Percentiles rank a stretch among this genome's conserved stretches.
Evolutionary conservation across 164 flowering plant species (phyloP).

Genomic region (Aristolochia fimbriata): DNA sequence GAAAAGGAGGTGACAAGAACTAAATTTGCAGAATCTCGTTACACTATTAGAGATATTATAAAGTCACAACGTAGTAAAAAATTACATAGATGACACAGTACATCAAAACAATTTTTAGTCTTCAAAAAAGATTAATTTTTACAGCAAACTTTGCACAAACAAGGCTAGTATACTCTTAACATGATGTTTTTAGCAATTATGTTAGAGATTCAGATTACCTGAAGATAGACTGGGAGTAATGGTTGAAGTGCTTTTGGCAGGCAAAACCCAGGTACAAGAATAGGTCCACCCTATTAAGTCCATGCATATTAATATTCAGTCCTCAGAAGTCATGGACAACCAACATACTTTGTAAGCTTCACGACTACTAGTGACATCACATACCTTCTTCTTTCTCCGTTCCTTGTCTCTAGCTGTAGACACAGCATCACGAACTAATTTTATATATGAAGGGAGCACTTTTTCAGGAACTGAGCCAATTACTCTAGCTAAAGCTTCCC

Average conservation of each 20-base stretch:
- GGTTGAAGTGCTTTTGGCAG: constrained; percentile 97
- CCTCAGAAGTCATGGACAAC: not conserved
- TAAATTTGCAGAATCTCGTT: no score
- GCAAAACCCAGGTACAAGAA: constrained; percentile 88
- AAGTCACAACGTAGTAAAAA: no score
- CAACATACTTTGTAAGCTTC: not conserved
- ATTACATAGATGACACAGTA: no score
- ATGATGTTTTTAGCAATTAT: no score
- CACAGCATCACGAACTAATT: constrained; percentile 90
- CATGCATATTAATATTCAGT: not conserved
- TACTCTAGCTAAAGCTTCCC: constrained; percentile 94
- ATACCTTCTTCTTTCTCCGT: constrained; percentile 79
- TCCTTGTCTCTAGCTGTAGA: constrained; percentile 92
- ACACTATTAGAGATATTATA: no score
- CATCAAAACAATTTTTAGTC: no score
- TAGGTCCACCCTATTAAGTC: constrained; percentile 74
- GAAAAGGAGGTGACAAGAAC: no score
- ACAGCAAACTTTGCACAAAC: no score
- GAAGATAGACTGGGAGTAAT: constrained; percentile 88
- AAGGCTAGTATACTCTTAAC: no score
- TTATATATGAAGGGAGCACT: constrained; percentile 81
- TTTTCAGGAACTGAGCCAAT: constrained; percentile 83
- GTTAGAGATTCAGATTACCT: constrained; percentile 31
- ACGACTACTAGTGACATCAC: not conserved
- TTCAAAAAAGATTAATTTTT: no score